Evolutionary conservation across 176 grass and related monocot species (phyloP).

Genomic region (Oryza longistaminata): DNA sequence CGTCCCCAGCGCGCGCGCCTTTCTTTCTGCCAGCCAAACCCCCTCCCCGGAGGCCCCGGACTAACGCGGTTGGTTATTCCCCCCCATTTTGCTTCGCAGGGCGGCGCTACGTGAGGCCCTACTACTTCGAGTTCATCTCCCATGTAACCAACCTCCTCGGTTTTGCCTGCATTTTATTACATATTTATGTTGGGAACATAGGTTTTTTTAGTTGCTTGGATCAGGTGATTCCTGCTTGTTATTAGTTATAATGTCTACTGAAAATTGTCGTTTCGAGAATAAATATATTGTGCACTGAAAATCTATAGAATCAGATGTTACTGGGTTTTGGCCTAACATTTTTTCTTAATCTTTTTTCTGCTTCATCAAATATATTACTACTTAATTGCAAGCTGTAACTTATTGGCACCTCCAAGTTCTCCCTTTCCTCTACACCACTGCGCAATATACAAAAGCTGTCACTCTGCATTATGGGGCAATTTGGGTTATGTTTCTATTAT

Average conservation of each 20-base stretch:
- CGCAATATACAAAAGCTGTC: not conserved
- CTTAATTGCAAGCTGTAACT: not conserved
- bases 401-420: not conserved
- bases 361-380: not conserved
- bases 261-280: too few species aligned
- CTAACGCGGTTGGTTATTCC: not conserved
- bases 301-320: not conserved
- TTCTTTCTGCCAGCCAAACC: too few species aligned
- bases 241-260: not conserved
- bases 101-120: conserved; percentile 87
- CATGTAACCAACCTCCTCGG: conserved; percentile 48
- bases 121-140: conserved; percentile 96
- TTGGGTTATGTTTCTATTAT: not conserved
- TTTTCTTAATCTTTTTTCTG: not conserved
- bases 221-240: not conserved
- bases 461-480: not conserved
- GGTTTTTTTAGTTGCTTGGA: not conserved
- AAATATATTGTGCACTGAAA: not conserved
- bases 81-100: conserved; percentile 40
- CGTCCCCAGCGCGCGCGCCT: not conserved
- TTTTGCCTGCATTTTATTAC: not conserved
- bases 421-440: not conserved
- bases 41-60: too few species aligned
- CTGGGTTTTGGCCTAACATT: not conserved
- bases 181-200: not conserved